Conservation (phyloP, 2,329 filamentous ascomycete species). For the Rutstroemia sp. region DNA sequence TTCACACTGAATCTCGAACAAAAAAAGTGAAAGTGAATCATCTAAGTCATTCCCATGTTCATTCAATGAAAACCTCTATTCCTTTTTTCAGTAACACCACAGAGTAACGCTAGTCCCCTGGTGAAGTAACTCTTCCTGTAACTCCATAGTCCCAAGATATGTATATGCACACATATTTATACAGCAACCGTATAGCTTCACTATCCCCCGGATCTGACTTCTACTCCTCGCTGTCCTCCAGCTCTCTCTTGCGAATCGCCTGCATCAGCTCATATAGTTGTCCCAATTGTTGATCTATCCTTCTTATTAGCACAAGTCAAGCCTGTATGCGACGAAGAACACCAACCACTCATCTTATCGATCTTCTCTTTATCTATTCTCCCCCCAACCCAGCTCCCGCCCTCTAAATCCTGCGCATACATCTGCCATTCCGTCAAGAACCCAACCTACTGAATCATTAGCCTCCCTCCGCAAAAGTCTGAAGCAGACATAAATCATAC, state of each 20-base stretch:
- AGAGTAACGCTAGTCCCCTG: slow-evolving; percentile 3
- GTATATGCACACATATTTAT: slow-evolving; percentile 7
- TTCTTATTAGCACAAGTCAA: slow-evolving; percentile 3
- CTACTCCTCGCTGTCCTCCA: slow-evolving; percentile 1
- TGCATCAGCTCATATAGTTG: slow-evolving; percentile 94
- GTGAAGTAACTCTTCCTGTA: not conserved
- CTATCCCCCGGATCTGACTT: not conserved
- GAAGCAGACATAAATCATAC: slow-evolving; percentile 42
- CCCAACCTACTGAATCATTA: slow-evolving; percentile 58
- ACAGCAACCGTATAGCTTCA: not conserved
- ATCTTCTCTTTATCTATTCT: slow-evolving; percentile 78
- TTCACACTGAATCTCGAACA: not conserved
- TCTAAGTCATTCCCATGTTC: not conserved
- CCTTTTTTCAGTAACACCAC: not conserved
- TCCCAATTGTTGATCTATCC: slow-evolving; percentile 77
- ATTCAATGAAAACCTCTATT: not conserved
- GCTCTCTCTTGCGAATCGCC: slow-evolving; percentile 50
- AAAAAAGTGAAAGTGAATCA: not conserved
- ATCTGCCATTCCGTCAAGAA: slow-evolving; percentile 96
- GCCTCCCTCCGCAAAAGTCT: not conserved
- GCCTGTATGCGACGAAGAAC: not conserved
- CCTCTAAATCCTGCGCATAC: slow-evolving; percentile 88
- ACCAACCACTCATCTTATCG: slow-evolving; percentile 82
- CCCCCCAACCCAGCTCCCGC: slow-evolving; percentile 75
- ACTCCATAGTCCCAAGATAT: not conserved